Base-by-base conservation (phyloP, 495 filamentous ascomycete genomes). In the Penicillium odoratum region DNA sequence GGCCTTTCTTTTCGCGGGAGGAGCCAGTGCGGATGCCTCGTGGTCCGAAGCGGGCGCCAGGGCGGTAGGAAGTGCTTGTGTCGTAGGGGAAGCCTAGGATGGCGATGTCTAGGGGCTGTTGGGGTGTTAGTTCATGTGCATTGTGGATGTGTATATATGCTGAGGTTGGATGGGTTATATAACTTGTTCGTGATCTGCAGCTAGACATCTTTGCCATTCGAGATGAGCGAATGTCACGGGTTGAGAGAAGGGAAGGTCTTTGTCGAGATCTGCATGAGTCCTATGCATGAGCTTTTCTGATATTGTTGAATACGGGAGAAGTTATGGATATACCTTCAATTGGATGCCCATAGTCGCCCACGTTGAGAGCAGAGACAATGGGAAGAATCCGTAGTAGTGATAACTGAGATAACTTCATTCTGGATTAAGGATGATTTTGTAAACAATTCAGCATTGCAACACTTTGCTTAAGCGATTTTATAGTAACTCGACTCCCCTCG, bases 11-110 rank as follows among this genome's bases (percentile, higher is more conserved):
- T 15, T 69, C 61, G 15, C 66, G 66, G 0, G 61, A 59, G 3
- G 79, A 83, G 67, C 84, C 85, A 66, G 86, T 78, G 56, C 88
- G 79, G 58, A 91, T 90, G 15, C 82, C 85, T 21, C 75, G 80
- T 5, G 88, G 87, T 1, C 88, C 88, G 58, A 88, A 91, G 11
- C 88, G 80, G 38, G 87, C 86, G 26, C 88, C 87, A 5, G 87
- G 87, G 30, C 87, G 78, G 68, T 86, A 86, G 16, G 79, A 81
- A 10, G 82, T 83, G 30, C 79, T 79, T 7, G 78, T 70, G 38
- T 69, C 67, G 46, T 62, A 69, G 40, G 65, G 67, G 58, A 67
- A 61, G 26, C 64, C 64, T 4, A 67, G 57, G 38, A 67, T 51
- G 5, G 61, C 64, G 52, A 67, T 61, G 48, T 64, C 64, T 15